Percentiles rank a stretch among this genome's conserved stretches.
Conservation (phyloP, 495 filamentous ascomycete species). For the Usnea hakonensis region DNA sequence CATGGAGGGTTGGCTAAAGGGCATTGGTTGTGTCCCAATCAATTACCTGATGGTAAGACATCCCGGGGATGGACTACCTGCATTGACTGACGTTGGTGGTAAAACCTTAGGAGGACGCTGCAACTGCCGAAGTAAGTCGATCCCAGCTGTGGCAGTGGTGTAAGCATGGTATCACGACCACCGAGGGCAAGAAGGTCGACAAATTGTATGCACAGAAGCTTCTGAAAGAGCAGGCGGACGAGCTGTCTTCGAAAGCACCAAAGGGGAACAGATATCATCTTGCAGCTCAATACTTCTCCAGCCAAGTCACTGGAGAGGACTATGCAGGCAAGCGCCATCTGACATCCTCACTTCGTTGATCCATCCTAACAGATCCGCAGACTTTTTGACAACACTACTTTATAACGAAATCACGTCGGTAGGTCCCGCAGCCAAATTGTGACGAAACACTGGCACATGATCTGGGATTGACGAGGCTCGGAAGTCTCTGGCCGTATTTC, state of each 20-base stretch:
- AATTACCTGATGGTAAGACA: conserved; percentile 85
- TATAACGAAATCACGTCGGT: conserved; percentile 94
- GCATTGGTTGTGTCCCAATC: conserved; percentile 93
- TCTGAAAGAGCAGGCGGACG: conserved; percentile 76
- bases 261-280: conserved; percentile 89
- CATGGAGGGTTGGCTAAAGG: conserved; percentile 97
- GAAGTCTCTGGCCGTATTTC: neutral
- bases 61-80: neutral
- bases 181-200: conserved; percentile 87
- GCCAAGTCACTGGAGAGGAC: conserved; percentile 82
- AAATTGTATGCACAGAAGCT: conserved; percentile 83
- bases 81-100: conserved; percentile 1
- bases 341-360: neutral
- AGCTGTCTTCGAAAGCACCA: conserved; percentile 63
- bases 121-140: conserved; percentile 90
- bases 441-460: conserved; percentile 20
- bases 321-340: conserved; percentile 1
- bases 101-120: conserved; percentile 70
- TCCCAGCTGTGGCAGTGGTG: conserved; percentile 96
- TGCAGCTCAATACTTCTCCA: conserved; percentile 84
- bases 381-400: conserved; percentile 89
- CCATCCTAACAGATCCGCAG: conserved; percentile 62
- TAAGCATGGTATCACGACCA: conserved; percentile 72
- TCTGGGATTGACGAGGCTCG: neutral
- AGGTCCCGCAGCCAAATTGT: conserved; percentile 78